Base-by-base conservation (phyloP, 2,329 filamentous ascomycete genomes). In the Neoscytalidium dimidiatum region DNA sequence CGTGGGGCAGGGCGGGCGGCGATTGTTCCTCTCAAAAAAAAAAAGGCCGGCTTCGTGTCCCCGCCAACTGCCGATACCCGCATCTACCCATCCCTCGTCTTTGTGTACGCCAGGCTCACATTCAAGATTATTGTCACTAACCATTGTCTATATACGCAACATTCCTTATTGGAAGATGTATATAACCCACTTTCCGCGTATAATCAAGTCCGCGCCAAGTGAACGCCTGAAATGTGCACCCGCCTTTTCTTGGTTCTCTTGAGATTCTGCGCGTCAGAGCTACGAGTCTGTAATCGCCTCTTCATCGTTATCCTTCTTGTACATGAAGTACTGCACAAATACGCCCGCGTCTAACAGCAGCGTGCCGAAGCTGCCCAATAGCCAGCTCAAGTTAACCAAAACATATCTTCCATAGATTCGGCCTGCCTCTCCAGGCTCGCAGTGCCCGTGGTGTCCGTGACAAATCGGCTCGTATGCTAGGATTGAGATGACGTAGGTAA, bases 401-500 rank as follows among this genome's bases (percentile, higher is more conserved):
- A 98, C 89, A 79, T 98, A 97, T 67, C 84, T 82, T 29, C 86
- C 87, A 77, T 98, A 98, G 13, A 94, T 83, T 0, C 75, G 79
- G 11, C 76, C 74, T 0, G 86, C 86, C 78, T 96, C 92, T 0
- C 88, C 91, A 0, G 83, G 79, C 28, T 75, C 76, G 79, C 94
- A 97, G 14, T 76, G 72, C 26, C 67, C 71, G 21, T 57, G 72
- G 66, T 69, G 63, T 65, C 65, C 64, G 69, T 62, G 26, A 69
- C 92, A 96, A 31, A 85, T 81, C 0, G 94, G 92, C 66, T 94
- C 92, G 73, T 93, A 98, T 0, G 93, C 94, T 68, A 98, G 85
- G 70, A 99, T 98, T 41, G 90, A 94, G 41, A 97, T 81, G 19
- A 97, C 94, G 73, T 96, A 98, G 0, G 94, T 97, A 69, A 97